Percentiles rank a stretch among this genome's conserved stretches.
phyloP scores from a whole-genome alignment of 1,284 basidiomycete genomes.

The Pyrrhoderma noxium region DNA sequence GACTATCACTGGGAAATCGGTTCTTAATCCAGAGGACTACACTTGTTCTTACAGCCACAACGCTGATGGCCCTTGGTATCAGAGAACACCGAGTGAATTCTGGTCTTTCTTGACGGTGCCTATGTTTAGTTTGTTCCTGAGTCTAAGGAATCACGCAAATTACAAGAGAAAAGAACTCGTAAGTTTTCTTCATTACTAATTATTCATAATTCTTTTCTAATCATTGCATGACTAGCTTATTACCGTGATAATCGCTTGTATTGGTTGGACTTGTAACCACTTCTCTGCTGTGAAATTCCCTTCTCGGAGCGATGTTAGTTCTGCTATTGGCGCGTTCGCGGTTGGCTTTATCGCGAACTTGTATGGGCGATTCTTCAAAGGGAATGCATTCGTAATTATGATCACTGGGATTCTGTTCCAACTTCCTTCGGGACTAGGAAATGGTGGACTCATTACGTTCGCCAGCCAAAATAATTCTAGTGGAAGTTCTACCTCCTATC shows the following conservation, averaged over 20 bases:
- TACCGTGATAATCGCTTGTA: slow-evolving; percentile 60
- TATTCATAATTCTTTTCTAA: background rate
- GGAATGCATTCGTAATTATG: slow-evolving; percentile 76
- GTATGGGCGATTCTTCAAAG: slow-evolving; percentile 74
- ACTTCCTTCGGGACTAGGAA: slow-evolving; percentile 80
- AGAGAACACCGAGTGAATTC: slow-evolving; percentile 43
- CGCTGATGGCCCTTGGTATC: slow-evolving; percentile 50
- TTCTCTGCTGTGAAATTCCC: slow-evolving; percentile 61
- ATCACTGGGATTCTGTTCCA: slow-evolving; percentile 83
- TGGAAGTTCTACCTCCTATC: slow-evolving; percentile 42
- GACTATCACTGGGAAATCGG: slow-evolving; percentile 38
- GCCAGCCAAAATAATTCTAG: slow-evolving; percentile 43
- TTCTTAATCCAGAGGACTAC: slow-evolving; percentile 55
- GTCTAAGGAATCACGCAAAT: slow-evolving; percentile 72
- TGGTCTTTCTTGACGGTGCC: slow-evolving; percentile 82
- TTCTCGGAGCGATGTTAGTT: slow-evolving; percentile 66
- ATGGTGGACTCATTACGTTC: slow-evolving; percentile 77
- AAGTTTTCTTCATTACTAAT: slow-evolving; percentile 19
- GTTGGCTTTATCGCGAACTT: slow-evolving; percentile 81
- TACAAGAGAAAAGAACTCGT: slow-evolving; percentile 67
- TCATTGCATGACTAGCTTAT: no score
- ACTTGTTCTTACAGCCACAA: slow-evolving; percentile 50
- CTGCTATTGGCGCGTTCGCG: slow-evolving; percentile 72
- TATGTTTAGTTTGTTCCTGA: slow-evolving; percentile 66
- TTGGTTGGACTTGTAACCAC: slow-evolving; percentile 77